phyloP scores from a whole-genome alignment of 1,284 basidiomycete genomes.

The Coriolopsis trogii region DNA sequence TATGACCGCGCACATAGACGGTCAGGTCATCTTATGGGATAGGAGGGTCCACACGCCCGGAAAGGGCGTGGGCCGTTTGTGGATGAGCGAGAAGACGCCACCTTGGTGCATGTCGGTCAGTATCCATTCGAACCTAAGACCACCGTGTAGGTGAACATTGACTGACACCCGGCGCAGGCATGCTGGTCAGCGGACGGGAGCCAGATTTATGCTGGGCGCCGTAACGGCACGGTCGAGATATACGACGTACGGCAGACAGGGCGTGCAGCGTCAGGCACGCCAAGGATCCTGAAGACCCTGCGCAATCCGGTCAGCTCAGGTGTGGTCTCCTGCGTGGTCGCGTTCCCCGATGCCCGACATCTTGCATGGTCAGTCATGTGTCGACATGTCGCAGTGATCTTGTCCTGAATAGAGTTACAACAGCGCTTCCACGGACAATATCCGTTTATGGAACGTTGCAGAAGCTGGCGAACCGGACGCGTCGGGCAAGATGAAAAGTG shows the following conservation, averaged over 20 bases:
- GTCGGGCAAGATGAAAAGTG: constrained; percentile 57
- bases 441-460: constrained; percentile 91
- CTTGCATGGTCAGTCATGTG: constrained; percentile 74
- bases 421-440: constrained; percentile 92
- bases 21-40: constrained; percentile 93
- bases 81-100: constrained; percentile 88
- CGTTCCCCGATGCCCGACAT: constrained; percentile 90
- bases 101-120: constrained; percentile 94
- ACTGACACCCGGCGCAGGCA: constrained; percentile 54
- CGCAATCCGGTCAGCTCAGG: constrained; percentile 90
- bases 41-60: constrained; percentile 68
- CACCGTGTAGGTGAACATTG: background rate
- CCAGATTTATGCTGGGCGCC: constrained; percentile 89
- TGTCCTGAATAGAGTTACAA: background rate
- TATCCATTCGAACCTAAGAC: constrained; percentile 12
- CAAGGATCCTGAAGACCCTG: constrained; percentile 78
- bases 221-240: constrained; percentile 91
- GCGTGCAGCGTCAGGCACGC: constrained; percentile 52
- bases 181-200: constrained; percentile 91
- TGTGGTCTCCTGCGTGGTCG: constrained; percentile 87
- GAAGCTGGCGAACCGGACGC: constrained; percentile 73
- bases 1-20: constrained; percentile 90
- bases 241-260: constrained; percentile 88
- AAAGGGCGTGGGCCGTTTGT: constrained; percentile 79
- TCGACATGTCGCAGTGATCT: too few relatives aligned